Conservation (phyloP, 208 protist species). For the Naegleria lovaniensis region DNA sequence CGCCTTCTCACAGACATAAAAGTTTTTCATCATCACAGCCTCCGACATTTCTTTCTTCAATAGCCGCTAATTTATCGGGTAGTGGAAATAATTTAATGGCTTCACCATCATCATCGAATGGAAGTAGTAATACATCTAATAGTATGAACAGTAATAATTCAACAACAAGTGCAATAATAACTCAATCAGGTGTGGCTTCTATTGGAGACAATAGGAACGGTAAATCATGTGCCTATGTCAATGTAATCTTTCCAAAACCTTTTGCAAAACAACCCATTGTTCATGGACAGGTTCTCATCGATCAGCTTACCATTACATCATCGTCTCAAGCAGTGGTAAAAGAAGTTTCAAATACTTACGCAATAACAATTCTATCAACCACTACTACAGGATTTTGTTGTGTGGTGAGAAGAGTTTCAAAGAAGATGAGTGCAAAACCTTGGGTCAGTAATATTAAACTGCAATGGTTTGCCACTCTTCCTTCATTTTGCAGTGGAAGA, state of each 20-base stretch:
- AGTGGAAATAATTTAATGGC: neutral
- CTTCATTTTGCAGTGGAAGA: neutral
- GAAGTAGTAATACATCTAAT: neutral
- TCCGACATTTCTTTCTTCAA: neutral
- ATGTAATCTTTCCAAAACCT: neutral
- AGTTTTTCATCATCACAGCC: neutral
- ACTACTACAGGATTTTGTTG: conserved; percentile 18
- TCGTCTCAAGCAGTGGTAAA: neutral
- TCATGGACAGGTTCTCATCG: neutral
- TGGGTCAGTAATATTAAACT: conserved; percentile 1
- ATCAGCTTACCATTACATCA: neutral
- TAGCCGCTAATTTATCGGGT: too few relatives aligned
- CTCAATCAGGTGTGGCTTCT: neutral
- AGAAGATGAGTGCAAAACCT: neutral
- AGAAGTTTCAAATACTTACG: neutral
- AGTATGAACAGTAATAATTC: neutral
- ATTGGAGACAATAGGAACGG: neutral
- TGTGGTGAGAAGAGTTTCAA: neutral
- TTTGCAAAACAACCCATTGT: neutral
- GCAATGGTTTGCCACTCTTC: neutral
- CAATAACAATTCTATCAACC: neutral
- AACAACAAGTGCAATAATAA: neutral
- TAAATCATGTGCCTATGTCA: neutral
- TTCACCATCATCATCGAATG: neutral
- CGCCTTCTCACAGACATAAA: neutral